Conservation (phyloP, 352 stramenopile species). For the Pythium dissotocum region DNA sequence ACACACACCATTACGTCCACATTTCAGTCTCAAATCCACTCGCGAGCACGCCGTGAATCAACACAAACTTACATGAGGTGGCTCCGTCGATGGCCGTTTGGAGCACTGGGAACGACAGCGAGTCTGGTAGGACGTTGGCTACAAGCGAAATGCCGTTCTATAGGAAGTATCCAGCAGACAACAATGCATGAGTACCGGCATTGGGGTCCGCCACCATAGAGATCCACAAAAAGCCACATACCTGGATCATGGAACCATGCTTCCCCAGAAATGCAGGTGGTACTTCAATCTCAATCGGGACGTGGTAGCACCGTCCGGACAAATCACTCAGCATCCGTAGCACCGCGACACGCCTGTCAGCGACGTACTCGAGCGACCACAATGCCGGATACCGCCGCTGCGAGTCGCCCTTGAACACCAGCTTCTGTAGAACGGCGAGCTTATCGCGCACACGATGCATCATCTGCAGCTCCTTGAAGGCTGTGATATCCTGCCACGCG, state of each 20-base stretch:
- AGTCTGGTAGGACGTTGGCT: no score
- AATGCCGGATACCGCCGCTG: slow-evolving; percentile 21
- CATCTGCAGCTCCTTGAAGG: slow-evolving; percentile 11
- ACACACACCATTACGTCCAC: background rate
- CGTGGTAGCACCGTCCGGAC: slow-evolving; percentile 25
- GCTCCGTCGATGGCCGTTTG: no score
- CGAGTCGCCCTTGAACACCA: slow-evolving; percentile 12
- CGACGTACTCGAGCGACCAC: slow-evolving; percentile 11
- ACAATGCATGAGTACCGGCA: no score
- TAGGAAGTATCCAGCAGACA: no score
- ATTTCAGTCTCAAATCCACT: no score
- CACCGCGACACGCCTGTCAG: background rate
- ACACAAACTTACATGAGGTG: no score
- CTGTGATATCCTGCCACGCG: slow-evolving; percentile 10
- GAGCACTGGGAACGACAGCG: no score
- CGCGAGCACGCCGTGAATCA: no score
- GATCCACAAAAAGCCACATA: background rate
- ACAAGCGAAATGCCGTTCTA: no score
- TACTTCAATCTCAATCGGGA: slow-evolving; percentile 14
- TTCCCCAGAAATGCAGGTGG: background rate
- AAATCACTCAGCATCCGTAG: slow-evolving; percentile 26
- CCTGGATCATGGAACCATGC: background rate
- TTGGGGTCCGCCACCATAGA: no score
- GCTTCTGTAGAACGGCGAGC: slow-evolving; percentile 11
- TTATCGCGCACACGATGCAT: slow-evolving; percentile 10